Conservation (phyloP, 257 asterid species). For the Jacaranda mimosifolia region DNA sequence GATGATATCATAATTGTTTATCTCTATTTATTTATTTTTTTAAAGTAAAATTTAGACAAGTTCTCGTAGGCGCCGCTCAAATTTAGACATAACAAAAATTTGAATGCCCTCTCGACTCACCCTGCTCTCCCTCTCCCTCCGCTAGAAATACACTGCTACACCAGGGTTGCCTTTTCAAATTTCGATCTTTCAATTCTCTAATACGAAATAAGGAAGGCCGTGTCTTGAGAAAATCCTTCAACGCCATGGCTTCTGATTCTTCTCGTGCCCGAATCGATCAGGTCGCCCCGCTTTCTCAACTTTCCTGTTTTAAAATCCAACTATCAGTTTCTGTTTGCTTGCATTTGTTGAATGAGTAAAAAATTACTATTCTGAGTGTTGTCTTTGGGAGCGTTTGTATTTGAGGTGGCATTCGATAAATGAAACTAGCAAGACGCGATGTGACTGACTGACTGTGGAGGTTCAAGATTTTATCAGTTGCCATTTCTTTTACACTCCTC, state of each 20-base stretch:
- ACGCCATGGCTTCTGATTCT: constrained; percentile 62
- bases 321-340: constrained; percentile 6
- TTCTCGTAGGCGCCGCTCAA: no score
- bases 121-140: constrained; percentile 13
- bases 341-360: not conserved
- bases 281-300: constrained; percentile 42
- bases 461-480: constrained; percentile 4
- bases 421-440: constrained; percentile 1
- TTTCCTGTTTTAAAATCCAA: not conserved
- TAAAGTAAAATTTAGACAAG: no score
- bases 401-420: not conserved
- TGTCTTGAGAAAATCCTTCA: constrained; percentile 1
- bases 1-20: no score
- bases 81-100: not conserved
- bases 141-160: not conserved
- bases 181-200: constrained; percentile 7
- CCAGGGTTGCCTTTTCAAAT: not conserved
- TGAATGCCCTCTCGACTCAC: constrained; percentile 32
- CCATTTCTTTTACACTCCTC: not conserved
- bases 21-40: no score
- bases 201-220: not conserved
- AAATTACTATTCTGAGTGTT: not conserved
- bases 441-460: constrained; percentile 30
- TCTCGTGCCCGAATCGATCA: constrained; percentile 73
- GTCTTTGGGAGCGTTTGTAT: not conserved